Conservation (phyloP, 208 protist genomes). For the Trypanosomatidae sp. region DNA sequence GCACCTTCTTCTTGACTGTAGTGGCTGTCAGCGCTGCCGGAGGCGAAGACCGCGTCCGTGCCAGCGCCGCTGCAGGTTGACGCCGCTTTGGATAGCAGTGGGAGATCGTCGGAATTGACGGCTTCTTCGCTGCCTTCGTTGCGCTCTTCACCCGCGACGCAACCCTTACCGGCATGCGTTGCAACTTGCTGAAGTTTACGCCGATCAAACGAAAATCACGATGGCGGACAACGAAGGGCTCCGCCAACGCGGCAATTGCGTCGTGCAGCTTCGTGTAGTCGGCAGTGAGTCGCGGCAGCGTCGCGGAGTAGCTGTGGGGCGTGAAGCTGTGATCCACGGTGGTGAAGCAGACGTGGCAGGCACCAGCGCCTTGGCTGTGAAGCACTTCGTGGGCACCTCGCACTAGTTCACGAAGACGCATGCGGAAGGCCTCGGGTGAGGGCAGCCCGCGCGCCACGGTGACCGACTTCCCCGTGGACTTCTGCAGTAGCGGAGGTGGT, state of each 20-base stretch:
- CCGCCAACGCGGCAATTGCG: constrained; percentile 18
- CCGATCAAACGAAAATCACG: constrained; percentile 45
- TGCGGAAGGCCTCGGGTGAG: constrained; percentile 17
- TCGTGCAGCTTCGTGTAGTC: constrained; percentile 20
- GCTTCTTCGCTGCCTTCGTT: too few species aligned
- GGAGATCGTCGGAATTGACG: too few species aligned
- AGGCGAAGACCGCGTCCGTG: too few species aligned
- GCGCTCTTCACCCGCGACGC: too few species aligned
- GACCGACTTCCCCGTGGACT: constrained; percentile 48
- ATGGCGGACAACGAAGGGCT: constrained; percentile 20
- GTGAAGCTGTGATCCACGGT: constrained; percentile 40
- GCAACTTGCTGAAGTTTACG: constrained; percentile 35
- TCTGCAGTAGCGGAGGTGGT: constrained; percentile 3
- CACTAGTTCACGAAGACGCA: constrained; percentile 20
- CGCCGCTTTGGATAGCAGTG: too few species aligned
- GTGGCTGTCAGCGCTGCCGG: too few species aligned
- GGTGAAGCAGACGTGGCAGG: constrained; percentile 27
- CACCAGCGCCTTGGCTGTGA: constrained; percentile 20
- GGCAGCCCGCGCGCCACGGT: constrained; percentile 33
- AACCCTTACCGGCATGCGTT: constrained; percentile 1
- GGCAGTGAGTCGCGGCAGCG: constrained; percentile 33
- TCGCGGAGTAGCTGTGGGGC: constrained; percentile 17
- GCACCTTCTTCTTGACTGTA: too few species aligned
- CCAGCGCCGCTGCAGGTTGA: too few species aligned
- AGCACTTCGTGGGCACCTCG: constrained; percentile 30